Percentiles rank a stretch among this genome's conserved stretches.
phyloP scores from a whole-genome alignment of 73 alveolate genomes.

The Effrenium voratum region DNA sequence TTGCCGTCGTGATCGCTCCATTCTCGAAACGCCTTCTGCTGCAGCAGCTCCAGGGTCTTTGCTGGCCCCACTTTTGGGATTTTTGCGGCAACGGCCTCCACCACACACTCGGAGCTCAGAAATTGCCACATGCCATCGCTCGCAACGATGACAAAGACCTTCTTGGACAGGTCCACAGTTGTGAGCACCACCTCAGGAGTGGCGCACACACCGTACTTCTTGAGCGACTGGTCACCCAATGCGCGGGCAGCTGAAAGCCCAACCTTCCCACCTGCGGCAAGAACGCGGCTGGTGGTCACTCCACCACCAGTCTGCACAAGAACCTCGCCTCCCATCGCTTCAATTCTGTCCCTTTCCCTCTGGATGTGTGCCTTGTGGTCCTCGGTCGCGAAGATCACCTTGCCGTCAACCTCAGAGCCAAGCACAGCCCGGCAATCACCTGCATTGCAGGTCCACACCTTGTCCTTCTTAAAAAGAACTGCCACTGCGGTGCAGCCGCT shows the following conservation, averaged over 20 bases:
- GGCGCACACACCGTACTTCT: background rate
- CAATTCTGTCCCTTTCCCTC: background rate
- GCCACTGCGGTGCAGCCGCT: conserved; percentile 7
- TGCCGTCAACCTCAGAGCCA: background rate
- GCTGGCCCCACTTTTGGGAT: background rate
- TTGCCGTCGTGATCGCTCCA: background rate
- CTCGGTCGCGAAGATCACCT: background rate
- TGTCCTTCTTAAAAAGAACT: background rate
- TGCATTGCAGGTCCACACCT: background rate
- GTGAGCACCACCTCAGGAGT: background rate
- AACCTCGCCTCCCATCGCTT: background rate
- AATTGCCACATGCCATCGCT: background rate
- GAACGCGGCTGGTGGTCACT: background rate
- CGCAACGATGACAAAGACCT: background rate
- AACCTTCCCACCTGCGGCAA: background rate
- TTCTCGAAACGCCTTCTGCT: background rate
- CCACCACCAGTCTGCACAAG: too few species aligned
- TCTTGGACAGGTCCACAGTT: background rate
- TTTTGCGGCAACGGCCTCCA: background rate
- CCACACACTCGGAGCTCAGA: background rate
- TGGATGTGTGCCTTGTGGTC: background rate
- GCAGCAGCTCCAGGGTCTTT: background rate
- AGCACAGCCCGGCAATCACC: background rate
- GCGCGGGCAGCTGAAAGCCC: background rate
- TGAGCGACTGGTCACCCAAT: background rate